A percentile compares a stretch with the other conserved stretches of the same genome.
phyloP scores from a whole-genome alignment of 169 alveolate species.

The Cryptosporidium sp. region DNA sequence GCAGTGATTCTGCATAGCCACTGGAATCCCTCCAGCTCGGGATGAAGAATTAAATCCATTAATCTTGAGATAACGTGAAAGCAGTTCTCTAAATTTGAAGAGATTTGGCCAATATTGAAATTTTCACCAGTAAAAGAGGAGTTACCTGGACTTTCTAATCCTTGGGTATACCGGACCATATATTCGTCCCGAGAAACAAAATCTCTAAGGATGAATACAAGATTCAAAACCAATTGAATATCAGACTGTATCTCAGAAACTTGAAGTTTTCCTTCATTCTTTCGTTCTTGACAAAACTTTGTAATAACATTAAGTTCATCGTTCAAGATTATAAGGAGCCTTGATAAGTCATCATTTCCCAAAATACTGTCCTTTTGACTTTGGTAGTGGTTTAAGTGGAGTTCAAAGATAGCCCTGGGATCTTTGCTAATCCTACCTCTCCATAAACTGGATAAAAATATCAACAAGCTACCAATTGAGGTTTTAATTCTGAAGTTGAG shows the following conservation, averaged over 20 bases:
- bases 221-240: background rate
- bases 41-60: conserved; percentile 1
- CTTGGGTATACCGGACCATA: background rate
- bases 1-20: conserved; percentile 42
- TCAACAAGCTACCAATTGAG: background rate
- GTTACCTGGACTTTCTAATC: background rate
- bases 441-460: conserved; percentile 62
- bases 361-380: background rate
- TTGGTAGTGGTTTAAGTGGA: background rate
- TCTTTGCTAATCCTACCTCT: conserved; percentile 6
- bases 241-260: background rate
- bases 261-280: background rate
- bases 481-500: background rate
- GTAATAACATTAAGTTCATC: background rate
- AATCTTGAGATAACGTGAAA: background rate
- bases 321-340: background rate
- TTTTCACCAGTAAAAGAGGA: background rate
- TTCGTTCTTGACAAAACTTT: background rate
- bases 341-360: background rate
- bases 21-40: background rate
- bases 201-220: background rate
- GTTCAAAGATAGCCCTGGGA: background rate
- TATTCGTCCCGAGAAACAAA: background rate
- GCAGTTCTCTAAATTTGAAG: background rate
- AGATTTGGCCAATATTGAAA: background rate